Evolutionary conservation across 1,284 basidiomycete genomes (phyloP), one percentile per base, ranked within the genome.

Genomic region (Peniophora sp.): DNA sequence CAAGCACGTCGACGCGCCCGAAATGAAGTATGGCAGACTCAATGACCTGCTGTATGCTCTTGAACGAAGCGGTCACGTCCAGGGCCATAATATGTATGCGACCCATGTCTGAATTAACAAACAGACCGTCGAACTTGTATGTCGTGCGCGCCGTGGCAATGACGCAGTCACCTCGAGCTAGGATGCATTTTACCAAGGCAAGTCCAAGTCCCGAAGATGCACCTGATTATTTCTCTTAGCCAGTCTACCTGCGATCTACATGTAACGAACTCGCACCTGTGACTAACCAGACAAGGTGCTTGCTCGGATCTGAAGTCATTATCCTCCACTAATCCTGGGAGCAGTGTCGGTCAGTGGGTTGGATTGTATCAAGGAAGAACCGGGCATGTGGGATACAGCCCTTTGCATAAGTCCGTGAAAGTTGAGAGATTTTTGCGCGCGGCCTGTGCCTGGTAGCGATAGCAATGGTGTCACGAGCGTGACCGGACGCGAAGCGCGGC

Each of bases 131-230:
- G 6, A 45, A 9, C 14, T 16, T 14, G 8, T 10, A 16, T 6
- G 23, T 3, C 6, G 3, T 8, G 19, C 44, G 19, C 6, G 44
- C 44, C 12, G 44, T 45, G 3, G 44, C 44, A 20, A 45, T 22
- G 23, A 24, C 44, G 23, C 44, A 22, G 20, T 24, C 44, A 8
- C 67, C 67, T 43, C 65, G 61, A n/a, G 59, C 58, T 14, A 69
- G 59, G 12, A 56, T 61, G 10, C 54, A 55, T n/a, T 55, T 32
- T 27, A 63, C 62, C 36, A 70, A 56, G 11, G 55, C 56, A 22
- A 56, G 57, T 3, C 68, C 68, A 32, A 70, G 59, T 12, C 68
- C 68, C 3, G 66, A 63, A 2, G 65, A 60, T 3, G 64, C 66
- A 20, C 68, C 68, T 69, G 41, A 17, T 10, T 3, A 24, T 24